phyloP scores from a whole-genome alignment of 352 stramenopile species.

The Pythium apleroticum region DNA sequence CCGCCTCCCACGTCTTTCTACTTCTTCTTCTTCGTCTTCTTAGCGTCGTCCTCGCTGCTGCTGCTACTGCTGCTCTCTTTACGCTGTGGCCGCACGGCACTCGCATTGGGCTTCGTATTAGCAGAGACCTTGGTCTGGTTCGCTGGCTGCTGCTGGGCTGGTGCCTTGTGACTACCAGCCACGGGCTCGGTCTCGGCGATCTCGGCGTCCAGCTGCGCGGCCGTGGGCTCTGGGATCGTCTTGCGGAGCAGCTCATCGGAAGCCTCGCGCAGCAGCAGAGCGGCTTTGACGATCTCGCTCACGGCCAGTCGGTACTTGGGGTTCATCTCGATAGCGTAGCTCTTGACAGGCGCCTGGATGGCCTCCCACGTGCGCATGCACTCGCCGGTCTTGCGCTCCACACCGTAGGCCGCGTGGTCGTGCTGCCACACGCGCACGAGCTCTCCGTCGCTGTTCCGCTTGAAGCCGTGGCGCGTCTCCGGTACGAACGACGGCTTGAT shows the following conservation, averaged over 20 bases:
- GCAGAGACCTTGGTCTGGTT: background rate
- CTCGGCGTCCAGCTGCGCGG: background rate
- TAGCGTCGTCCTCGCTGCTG: background rate
- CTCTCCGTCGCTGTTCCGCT: slow-evolving; percentile 42
- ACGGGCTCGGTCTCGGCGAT: background rate
- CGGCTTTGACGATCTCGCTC: slow-evolving; percentile 42
- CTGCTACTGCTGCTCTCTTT: background rate
- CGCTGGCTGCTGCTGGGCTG: background rate
- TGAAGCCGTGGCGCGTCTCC: slow-evolving; percentile 59
- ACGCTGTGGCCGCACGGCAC: background rate
- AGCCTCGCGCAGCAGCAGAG: slow-evolving; percentile 4
- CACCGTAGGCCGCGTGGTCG: slow-evolving; percentile 45
- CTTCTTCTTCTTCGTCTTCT: background rate
- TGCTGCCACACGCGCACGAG: slow-evolving; percentile 66
- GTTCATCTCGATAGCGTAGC: slow-evolving; percentile 72
- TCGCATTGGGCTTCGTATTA: background rate
- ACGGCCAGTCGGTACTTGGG: slow-evolving; percentile 60
- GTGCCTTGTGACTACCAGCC: background rate
- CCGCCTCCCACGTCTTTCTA: too few relatives aligned
- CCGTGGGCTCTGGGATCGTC: background rate
- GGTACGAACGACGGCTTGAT: slow-evolving; percentile 40
- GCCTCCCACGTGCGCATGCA: slow-evolving; percentile 72
- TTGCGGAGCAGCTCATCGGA: background rate
- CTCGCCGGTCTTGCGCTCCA: slow-evolving; percentile 39
- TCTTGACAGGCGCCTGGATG: slow-evolving; percentile 65